Base-by-base conservation (phyloP, 169 alveolate species). In the Plasmodium cynomolgi region DNA sequence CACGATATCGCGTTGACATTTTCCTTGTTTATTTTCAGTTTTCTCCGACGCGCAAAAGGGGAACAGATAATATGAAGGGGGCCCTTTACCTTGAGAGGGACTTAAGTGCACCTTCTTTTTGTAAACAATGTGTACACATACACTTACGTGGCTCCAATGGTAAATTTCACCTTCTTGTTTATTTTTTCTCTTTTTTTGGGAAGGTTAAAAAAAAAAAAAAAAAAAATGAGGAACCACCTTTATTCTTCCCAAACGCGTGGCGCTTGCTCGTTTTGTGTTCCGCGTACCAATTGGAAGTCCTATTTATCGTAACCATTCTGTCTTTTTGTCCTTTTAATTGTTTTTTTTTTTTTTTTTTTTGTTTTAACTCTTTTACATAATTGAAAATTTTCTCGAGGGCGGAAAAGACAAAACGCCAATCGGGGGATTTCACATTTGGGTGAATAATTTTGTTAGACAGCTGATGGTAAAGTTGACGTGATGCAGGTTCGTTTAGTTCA, bases 41-140 rank as follows among this genome's bases (percentile, higher is more conserved):
- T 88, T 88, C 73, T 29, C 94, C 33, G 94, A 88, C 34, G 94
- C 94, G 47, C 94, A 88, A 54, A 88, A 68, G 54, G 88, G 15
- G 50, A 88, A 80, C 77, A 62, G 50, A 34, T 79, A 39, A 58
- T 79, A 62, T 41, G 23, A 71, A 37, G 79, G 50, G 20, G 8
- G 17, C 29, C 58, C n/a, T 23, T 68, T 13, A 75, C 81, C 39
- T 41, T 72, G 62, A 26, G 23, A 9, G 33, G 68, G n/a, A 54
- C 15, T 75, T 29, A 75, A 54, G 80, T n/a, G 77, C 37, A n/a
- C 31, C 77, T 58, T 26, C 41, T 84, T 23, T n/a, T 39, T 71
- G 17, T 41, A 20, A 34, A 4, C 29, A 3, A 17, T 20, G 92
- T 72, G 33, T 84, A 41, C 50, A 72, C 62, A 50, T 50, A 15